phyloP scores from a whole-genome alignment of 2,329 filamentous ascomycete species.

The Cladosporium sphaerospermum region DNA sequence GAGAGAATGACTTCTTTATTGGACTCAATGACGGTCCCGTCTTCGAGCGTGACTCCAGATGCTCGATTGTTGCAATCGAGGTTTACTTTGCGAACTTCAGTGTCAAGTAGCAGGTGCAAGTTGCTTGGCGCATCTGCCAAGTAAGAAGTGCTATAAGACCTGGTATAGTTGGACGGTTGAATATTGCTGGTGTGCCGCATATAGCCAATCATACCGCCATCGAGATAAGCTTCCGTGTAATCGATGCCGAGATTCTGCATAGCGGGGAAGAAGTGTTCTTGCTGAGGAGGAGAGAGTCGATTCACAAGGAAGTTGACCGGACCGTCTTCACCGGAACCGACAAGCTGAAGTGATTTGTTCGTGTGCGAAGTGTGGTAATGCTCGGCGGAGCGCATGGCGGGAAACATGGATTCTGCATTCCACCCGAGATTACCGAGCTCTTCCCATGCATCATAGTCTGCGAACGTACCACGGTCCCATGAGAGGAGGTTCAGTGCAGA shows the following conservation, averaged over 20 bases:
- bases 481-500: conserved; percentile 41
- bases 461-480: conserved; percentile 25
- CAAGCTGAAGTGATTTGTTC: conserved; percentile 4
- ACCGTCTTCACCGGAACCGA: conserved; percentile 27
- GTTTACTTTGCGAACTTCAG: conserved; percentile 35
- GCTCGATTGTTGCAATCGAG: conserved; percentile 24
- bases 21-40: conserved; percentile 28
- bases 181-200: conserved; percentile 47
- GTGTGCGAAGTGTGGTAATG: conserved; percentile 20
- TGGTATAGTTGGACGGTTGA: conserved; percentile 40
- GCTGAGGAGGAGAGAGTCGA: conserved; percentile 39
- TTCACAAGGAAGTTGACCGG: conserved; percentile 36
- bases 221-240: conserved; percentile 40
- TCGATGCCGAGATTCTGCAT: conserved; percentile 41
- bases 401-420: conserved; percentile 31
- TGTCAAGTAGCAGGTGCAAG: conserved; percentile 34
- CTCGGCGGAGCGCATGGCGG: conserved; percentile 30
- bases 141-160: conserved; percentile 45
- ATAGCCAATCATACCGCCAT: conserved; percentile 46
- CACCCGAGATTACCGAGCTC: conserved; percentile 32
- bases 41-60: conserved; percentile 28
- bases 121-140: conserved; percentile 38
- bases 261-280: conserved; percentile 40
- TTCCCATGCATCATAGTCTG: conserved; percentile 33
- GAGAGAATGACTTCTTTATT: conserved; percentile 46